phyloP scores from a whole-genome alignment of 257 asterid genomes.

The Anisodus acutangulus region DNA sequence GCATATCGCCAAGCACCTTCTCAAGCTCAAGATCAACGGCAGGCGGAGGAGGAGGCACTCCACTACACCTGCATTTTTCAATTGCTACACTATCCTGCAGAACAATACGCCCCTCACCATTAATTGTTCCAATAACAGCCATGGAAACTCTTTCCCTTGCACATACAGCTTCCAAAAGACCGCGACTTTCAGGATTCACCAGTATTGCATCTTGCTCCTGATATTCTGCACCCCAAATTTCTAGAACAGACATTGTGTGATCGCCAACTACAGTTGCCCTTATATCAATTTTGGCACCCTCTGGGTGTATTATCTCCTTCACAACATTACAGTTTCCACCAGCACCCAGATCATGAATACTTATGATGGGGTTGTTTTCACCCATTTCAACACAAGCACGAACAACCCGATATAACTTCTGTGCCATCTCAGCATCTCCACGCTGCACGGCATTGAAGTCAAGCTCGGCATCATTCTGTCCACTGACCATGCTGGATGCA shows the following conservation, averaged over 20 bases:
- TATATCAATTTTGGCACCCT: conserved; percentile 89
- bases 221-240: conserved; percentile 99
- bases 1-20: conserved; percentile 98
- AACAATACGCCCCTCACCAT: conserved; percentile 75
- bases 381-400: conserved; percentile 95
- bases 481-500: conserved; percentile 99
- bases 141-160: conserved; percentile 87
- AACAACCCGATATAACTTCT: conserved; percentile 83
- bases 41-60: conserved; percentile 77
- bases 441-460: conserved; percentile 90
- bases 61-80: conserved; percentile 54
- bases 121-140: conserved; percentile 89
- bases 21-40: conserved; percentile 97
- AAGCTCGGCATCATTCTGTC: conserved; percentile 92
- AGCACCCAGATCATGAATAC: conserved; percentile 95
- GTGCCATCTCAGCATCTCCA: conserved; percentile 98
- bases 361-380: conserved; percentile 77
- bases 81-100: conserved; percentile 67
- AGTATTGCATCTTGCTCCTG: conserved; percentile 98
- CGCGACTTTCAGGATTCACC: conserved; percentile 83
- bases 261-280: conserved; percentile 91
- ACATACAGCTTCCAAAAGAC: conserved; percentile 66
- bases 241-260: conserved; percentile 88
- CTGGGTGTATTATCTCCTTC: conserved; percentile 71
- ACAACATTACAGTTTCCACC: conserved; percentile 84